phyloP scores from a whole-genome alignment of 2,329 filamentous ascomycete species.

The Conoideocrella luteorostrata region DNA sequence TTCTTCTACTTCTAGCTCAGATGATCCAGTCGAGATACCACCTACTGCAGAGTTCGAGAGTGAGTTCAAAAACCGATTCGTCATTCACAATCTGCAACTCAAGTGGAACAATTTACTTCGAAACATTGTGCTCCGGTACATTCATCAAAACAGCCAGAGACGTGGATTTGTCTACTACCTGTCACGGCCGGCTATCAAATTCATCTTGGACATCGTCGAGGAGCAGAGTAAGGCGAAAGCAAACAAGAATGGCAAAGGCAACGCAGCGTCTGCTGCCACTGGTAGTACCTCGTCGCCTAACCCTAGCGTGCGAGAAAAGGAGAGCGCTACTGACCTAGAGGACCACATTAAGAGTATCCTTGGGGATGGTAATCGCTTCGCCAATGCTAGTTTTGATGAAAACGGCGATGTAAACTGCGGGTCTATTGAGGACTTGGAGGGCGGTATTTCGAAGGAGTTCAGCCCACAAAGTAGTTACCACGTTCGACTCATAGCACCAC shows the following conservation, averaged over 20 bases:
- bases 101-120: constrained; percentile 97
- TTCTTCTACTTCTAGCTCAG: constrained; percentile 18
- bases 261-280: constrained; percentile 18
- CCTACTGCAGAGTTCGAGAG: constrained; percentile 77
- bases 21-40: constrained; percentile 54
- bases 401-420: constrained; percentile 28
- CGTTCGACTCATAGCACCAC: constrained; percentile 87
- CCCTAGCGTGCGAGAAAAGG: constrained; percentile 43
- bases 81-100: constrained; percentile 93
- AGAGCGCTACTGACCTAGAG: constrained; percentile 62
- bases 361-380: constrained; percentile 75
- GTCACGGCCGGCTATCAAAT: constrained; percentile 91
- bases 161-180: constrained; percentile 97
- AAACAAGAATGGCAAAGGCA: constrained; percentile 20
- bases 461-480: constrained; percentile 90
- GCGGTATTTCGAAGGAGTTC: constrained; percentile 82
- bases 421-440: constrained; percentile 56
- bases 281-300: constrained; percentile 29
- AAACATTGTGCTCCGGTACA: constrained; percentile 95
- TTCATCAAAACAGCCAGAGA: constrained; percentile 92
- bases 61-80: constrained; percentile 97
- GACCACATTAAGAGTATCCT: constrained; percentile 82
- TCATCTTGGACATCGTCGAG: constrained; percentile 94
- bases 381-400: constrained; percentile 33
- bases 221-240: constrained; percentile 74